Base-by-base conservation (phyloP, 2,329 filamentous ascomycete species). In the Botrytis squamosa region DNA sequence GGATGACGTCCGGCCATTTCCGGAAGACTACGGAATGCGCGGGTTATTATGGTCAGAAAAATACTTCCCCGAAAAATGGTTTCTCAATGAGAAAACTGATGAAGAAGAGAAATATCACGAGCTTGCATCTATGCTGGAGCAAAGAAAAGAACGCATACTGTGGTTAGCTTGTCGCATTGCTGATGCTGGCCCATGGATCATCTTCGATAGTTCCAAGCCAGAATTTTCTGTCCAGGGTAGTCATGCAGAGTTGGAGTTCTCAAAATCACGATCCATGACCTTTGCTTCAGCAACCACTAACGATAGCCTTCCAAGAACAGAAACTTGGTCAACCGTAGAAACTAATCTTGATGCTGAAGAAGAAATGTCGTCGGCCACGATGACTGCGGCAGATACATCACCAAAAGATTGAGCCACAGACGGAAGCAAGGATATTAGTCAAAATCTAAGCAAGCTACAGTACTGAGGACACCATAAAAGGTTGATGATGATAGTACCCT, bases 81-180 rank as follows among this genome's bases (percentile, higher is more conserved):
- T 79, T 65, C 64, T 67, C 8, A 75, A 75, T 59, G 72, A 75
- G 29, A 77, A 77, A n/a, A 73, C 78, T 10, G 78, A 80, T 40
- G 77, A 77, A 18, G 79, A 79, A 63, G 78, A 79, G 20, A 78
- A 80, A 55, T 77, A 78, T 68, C 75, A 77, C 33, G 79, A 80
- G 52, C 73, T 74, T n/a, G 71, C 78, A 38, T 79, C 77, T 38
- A 79, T 80, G 77, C 76, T 76, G 33, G 75, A 73, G 10, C 75
- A 78, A 68, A 72, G 78, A 25, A 77, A 75, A 42, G 78, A 80
- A 46, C 66, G 78, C 7, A 79, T 79, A 38, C 74, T 78, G 9
- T 80, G 77, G 73, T 59, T 78, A 52, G 76, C 74, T 49, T 74
- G 64, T 36, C 73, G 72, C 36, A 70, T 78, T 66, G 74, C 73